Evolutionary conservation across 176 grass and related monocot genomes (phyloP), one percentile per base, ranked within the genome.

Genomic region (Elymus sibiricus): DNA sequence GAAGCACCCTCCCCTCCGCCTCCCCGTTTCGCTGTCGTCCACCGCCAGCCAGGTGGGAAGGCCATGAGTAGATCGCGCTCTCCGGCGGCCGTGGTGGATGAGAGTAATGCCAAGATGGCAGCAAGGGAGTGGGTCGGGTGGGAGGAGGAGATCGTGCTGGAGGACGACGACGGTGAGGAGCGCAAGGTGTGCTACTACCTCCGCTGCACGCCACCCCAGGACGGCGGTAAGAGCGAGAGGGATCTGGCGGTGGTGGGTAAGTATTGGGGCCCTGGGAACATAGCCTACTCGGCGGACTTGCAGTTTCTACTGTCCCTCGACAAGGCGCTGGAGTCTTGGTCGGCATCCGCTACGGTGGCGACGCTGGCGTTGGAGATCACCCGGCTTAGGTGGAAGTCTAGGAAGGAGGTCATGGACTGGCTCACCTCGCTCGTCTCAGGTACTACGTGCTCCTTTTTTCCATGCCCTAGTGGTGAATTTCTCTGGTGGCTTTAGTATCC

Each of bases 101-200:
- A 55, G 27, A 27, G 27, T 17, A 55, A 9, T 76, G 73, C 44
- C 47, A 55, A 53, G 46, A 21, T 10, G 73, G 73, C 27, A 16
- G 44, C 16, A 46, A 76, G 28, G 73, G 19, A 22, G 16, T 76
- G 27, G 73, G 46, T 76, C 27, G 73, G 73, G 46, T 76, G 73
- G 73, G 46, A 76, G 46, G 93, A 92, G 85, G 85, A 90, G 37
- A 67, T 92, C 44, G 82, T 90, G 38, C 85, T 82, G 25, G 85
- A 66, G 64, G 82, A 93, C 73, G 82, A 26, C 58, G 46, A 32
- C 15, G 19, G 17, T 0, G 73, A 16, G 73, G 74, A 80, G 74
- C 66, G 87, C 67, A 82, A 85, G 75, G 90, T 94, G 70, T 85
- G 89, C 85, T 94, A 94, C 76, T 94, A 90, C 78, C 76, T 94